These are phyloP conservation scores for Tulasnella calospora DNA, from an alignment of 768 basidiomycete genomes.

Conservation along the genomic window DNA sequence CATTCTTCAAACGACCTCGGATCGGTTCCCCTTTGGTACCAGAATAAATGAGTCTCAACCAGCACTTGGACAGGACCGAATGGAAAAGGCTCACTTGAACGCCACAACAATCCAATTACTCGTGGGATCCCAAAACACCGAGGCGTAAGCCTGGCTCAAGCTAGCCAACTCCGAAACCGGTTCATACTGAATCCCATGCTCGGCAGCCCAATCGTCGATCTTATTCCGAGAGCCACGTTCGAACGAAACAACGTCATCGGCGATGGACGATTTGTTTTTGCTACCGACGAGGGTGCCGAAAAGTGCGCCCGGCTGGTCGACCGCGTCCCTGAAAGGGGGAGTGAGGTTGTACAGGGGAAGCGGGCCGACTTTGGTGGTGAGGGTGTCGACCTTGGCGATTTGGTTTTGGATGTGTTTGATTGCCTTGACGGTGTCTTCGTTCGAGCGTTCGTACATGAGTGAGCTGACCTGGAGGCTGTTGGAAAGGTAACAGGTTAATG, in stretches of 20 bases:
- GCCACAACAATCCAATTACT: conserved; percentile 29
- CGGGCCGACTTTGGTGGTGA: not conserved
- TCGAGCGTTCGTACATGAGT: conserved; percentile 23
- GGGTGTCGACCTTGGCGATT: not conserved
- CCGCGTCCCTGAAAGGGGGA: not conserved
- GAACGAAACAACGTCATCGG: not conserved
- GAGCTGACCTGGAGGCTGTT: conserved; percentile 24
- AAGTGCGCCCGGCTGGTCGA: not conserved
- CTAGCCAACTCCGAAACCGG: conserved; percentile 26
- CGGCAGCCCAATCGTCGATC: conserved; percentile 2
- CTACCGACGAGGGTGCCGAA: not conserved
- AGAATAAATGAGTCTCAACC: not conserved
- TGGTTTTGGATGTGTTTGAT: not conserved
- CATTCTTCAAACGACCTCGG: conserved; percentile 30
- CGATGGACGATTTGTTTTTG: not conserved
- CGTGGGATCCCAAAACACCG: conserved; percentile 27
- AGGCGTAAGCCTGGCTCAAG: conserved; percentile 21
- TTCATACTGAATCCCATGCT: conserved; percentile 22
- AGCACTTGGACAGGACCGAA: not conserved
- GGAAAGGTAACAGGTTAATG: not conserved
- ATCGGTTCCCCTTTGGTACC: conserved; percentile 20
- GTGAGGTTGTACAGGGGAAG: not conserved
- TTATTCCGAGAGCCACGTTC: not conserved
- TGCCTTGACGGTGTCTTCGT: conserved; percentile 5
- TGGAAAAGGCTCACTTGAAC: conserved; percentile 29